Base-by-base conservation (phyloP, 306 rosid species). In the Dalbergia cochinchinensis region DNA sequence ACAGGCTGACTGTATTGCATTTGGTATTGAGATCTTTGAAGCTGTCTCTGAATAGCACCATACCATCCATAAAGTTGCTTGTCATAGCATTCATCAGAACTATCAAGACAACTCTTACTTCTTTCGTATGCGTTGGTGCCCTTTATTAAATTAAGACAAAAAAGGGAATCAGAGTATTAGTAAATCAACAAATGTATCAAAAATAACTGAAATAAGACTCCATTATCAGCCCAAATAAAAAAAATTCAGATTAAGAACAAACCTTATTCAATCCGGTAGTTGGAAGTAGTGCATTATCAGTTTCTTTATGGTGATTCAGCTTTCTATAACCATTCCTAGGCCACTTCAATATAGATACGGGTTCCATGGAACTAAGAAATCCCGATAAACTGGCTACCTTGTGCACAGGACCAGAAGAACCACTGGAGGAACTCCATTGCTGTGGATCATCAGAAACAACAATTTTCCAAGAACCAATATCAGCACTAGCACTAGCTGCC, bases 401-500 rank as follows among this genome's bases (percentile, higher is more conserved):
- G 37, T 88, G 88, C 78, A 92, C 82, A 64, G 81, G 88, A 77
- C 85, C 87, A 59, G 87, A 42, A 71, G 87, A 53, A 76, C 76
- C 69, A 41, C 81, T 60, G 20, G 89, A 82, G 19, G 92, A 87
- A 84, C 82, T 60, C 19, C 76, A 84, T 33, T 73, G 78, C 41
- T 48, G 74, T 12, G 69, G 74, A 82, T 90, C 97, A 48, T 85
- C 96, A 0, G 88, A 81, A 80, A 92, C 91, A 33, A 86, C 73
- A 84, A 95, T 91, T 72, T 91, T 91, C 96, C 92, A 95, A 51
- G 86, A 67, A 80, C 98, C 89, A 83, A 91, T 83, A 80, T 95
- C 98, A 35, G 97, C 89, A 84, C 88, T 89, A 69, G 97, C 98
- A 73, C 97, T 95, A 70, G 96, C 99, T 13, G 89, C 84, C 89